Evolutionary conservation across 2,329 filamentous ascomycete genomes (phyloP).

Genomic region (Xylariaceae sp.): DNA sequence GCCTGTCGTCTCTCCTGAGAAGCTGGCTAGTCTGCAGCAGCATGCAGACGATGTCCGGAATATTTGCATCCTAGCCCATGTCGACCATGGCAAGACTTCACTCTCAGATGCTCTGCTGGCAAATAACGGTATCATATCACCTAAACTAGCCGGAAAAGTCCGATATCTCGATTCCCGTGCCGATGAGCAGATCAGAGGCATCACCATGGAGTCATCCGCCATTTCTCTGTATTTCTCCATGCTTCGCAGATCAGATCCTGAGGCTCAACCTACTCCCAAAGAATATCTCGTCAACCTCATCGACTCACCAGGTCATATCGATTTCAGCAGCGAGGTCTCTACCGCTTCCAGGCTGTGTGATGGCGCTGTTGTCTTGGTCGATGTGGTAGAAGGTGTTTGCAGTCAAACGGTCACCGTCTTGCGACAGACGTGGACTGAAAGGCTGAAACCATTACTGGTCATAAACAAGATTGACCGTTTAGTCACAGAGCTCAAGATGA

Average conservation of each 20-base stretch:
- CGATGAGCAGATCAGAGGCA: conserved; percentile 91
- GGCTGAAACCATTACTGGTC: conserved; percentile 87
- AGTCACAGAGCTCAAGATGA: conserved; percentile 92
- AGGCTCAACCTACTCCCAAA: conserved; percentile 66
- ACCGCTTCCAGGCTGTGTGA: conserved; percentile 93
- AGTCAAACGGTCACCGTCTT: conserved; percentile 97
- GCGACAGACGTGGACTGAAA: conserved; percentile 91
- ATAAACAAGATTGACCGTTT: conserved; percentile 98
- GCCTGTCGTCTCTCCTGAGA: conserved; percentile 88
- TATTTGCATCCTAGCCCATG: conserved; percentile 94
- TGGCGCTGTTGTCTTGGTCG: conserved; percentile 88
- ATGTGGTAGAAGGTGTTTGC: conserved; percentile 96
- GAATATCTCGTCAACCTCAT: conserved; percentile 97
- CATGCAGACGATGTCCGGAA: conserved; percentile 89
- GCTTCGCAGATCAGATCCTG: conserved; percentile 67
- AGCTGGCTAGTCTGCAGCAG: conserved; percentile 84
- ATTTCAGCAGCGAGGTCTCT: conserved; percentile 97
- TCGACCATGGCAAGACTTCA: conserved; percentile 98
- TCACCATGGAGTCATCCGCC: conserved; percentile 99
- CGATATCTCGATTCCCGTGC: conserved; percentile 94
- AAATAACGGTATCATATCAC: conserved; percentile 98
- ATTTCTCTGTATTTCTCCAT: conserved; percentile 97
- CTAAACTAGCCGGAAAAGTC: conserved; percentile 95
- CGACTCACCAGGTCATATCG: conserved; percentile 95
- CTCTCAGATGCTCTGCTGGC: conserved; percentile 93